Evolutionary conservation across 2,329 filamentous ascomycete species (phyloP), one percentile per base, ranked within the genome.

Genomic region (Tricladium varicosporioides): DNA sequence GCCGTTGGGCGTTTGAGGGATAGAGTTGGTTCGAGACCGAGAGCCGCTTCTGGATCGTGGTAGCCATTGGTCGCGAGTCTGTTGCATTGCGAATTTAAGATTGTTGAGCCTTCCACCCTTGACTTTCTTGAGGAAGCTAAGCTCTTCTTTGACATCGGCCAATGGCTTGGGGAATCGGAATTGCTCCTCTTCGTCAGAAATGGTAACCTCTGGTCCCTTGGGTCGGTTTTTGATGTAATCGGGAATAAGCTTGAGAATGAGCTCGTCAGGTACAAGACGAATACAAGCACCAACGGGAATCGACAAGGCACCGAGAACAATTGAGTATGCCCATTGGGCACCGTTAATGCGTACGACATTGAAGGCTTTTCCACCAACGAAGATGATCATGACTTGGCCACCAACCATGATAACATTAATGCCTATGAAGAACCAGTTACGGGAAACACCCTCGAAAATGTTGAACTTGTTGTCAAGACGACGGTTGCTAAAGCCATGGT

Each of bases 381-480:
- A 94, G 67, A 97, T 83, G 70, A 97, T 97, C 73, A 97, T 81
- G 22, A 94, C 78, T 71, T 97, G 93, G 18, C 90, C 91, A 62
- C 85, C 92, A 64, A 93, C 85, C 88, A 97, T 97, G 71, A 96
- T 80, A 59, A 80, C 69, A 75, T 92, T 92, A 73, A 97, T 97
- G 42, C 75, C 82, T 40, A 95, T 82, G 76, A 97, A 97, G 80
- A 95, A 96, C 75, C 81, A 88, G 72, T 97, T 97, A 70, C 83
- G 83, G 22, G 81, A 81, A 58, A 97, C 82, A 54, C 91, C 91
- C 70, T 97, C 93, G 60, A 97, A 93, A 61, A 97, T 92, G 74
- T 97, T 97, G 80, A 96, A 92, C 54, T 86, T 83, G 74, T 97
- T 97, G 73, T 97, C 93, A 54, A 97, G 80, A 11, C 93, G 91